Evolutionary conservation across 129 eudicot species (phyloP).

Genomic region (Erigeron canadensis): DNA sequence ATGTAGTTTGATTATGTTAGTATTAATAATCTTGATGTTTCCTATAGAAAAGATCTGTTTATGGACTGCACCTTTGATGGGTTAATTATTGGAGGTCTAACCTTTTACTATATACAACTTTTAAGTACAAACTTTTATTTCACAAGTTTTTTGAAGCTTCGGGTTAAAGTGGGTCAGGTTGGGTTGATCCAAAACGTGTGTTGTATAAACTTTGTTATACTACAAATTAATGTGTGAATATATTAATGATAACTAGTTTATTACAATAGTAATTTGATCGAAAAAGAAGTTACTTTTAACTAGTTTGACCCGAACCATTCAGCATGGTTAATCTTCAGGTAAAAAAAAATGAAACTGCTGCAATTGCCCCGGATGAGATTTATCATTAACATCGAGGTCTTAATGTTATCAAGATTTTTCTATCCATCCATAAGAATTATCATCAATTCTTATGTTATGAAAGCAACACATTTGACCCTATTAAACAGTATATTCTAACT

Average conservation of each 20-base stretch:
- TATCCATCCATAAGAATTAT: not conserved
- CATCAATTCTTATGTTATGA: constrained; percentile 5
- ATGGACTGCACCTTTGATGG: too few relatives aligned
- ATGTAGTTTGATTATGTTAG: not conserved
- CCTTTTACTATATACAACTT: too few relatives aligned
- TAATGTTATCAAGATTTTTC: not conserved
- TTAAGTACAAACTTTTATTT: not conserved
- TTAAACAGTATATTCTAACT: not conserved
- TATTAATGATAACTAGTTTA: not conserved
- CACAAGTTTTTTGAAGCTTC: not conserved
- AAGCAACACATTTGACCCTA: constrained; percentile 12
- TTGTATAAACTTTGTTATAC: not conserved
- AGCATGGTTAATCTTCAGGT: not conserved
- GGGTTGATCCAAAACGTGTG: not conserved
- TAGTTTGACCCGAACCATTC: not conserved
- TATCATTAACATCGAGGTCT: not conserved
- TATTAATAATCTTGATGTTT: constrained; percentile 7
- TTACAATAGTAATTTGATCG: not conserved
- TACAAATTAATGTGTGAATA: not conserved
- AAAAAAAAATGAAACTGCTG: too few relatives aligned
- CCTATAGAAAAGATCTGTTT: too few relatives aligned
- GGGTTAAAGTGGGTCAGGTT: not conserved
- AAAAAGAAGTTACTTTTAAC: not conserved
- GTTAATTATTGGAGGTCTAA: not conserved
- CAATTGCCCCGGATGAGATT: not conserved